Evolutionary conservation across 371 early-diverging fungal genomes (phyloP).

Genomic region (Haplosporangium sp.): DNA sequence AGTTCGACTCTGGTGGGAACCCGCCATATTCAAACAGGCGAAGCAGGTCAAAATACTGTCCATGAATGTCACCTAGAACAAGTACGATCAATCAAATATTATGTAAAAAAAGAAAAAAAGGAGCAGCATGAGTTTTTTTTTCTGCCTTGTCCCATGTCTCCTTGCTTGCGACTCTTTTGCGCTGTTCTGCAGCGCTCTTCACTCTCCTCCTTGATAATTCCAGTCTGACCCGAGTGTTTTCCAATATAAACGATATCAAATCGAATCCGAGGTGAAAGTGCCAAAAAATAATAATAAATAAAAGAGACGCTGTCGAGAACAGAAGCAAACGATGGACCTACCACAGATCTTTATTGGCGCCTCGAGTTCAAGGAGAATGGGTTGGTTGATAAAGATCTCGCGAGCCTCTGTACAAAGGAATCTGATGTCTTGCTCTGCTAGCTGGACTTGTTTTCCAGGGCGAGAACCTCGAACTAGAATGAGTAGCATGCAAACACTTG

Average conservation of each 20-base stretch:
- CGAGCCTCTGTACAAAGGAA: slow-evolving; percentile 88
- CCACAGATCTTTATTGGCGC: slow-evolving; percentile 97
- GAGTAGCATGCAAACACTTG: neutral
- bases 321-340: slow-evolving; percentile 18
- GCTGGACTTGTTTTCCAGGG: slow-evolving; percentile 88
- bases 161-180: neutral
- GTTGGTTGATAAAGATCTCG: slow-evolving; percentile 92
- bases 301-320: no score
- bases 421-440: slow-evolving; percentile 86
- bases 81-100: neutral
- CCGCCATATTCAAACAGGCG: slow-evolving; percentile 88
- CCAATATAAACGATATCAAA: no score
- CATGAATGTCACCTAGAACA: slow-evolving; percentile 86
- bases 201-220: neutral
- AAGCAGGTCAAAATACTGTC: slow-evolving; percentile 92
- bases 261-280: no score
- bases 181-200: neutral
- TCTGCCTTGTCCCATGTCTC: neutral
- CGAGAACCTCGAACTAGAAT: slow-evolving; percentile 87
- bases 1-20: slow-evolving; percentile 88
- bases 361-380: slow-evolving; percentile 91
- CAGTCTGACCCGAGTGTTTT: neutral
- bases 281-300: no score
- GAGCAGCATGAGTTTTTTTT: neutral
- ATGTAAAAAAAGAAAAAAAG: neutral